These are phyloP conservation scores for Cytospora chrysosperma DNA, from an alignment of 2,329 filamentous ascomycete species.

Conservation along the genomic window DNA sequence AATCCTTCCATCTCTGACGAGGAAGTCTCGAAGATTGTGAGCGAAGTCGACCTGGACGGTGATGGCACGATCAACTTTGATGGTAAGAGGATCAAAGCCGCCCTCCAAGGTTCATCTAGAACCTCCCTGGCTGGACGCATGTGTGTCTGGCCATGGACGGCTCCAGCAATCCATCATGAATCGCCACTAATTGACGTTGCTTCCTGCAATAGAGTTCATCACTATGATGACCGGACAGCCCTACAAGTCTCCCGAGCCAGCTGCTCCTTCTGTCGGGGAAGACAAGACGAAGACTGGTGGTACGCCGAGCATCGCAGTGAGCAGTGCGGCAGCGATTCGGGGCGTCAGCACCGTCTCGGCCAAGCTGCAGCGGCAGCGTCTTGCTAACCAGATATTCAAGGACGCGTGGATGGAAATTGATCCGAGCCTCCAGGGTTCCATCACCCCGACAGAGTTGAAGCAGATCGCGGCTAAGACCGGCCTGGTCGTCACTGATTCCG, in stretches of 20 bases:
- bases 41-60: constrained; percentile 40
- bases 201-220: constrained; percentile 36
- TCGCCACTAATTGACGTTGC: neutral
- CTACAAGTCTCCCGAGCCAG: constrained; percentile 29
- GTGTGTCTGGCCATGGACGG: neutral
- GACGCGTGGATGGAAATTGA: constrained; percentile 38
- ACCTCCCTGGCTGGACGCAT: neutral
- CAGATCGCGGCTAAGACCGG: constrained; percentile 36
- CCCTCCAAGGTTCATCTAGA: neutral
- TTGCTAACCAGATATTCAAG: constrained; percentile 23
- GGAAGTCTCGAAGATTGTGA: constrained; percentile 40
- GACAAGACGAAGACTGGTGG: constrained; percentile 23
- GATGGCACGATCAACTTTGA: constrained; percentile 42
- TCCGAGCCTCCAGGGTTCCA: constrained; percentile 34
- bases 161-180: neutral
- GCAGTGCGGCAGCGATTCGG: constrained; percentile 18
- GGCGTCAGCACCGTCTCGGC: constrained; percentile 23
- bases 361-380: constrained; percentile 21
- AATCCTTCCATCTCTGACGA: constrained; percentile 31
- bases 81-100: constrained; percentile 28
- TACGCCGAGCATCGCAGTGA: constrained; percentile 15
- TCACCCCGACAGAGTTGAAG: constrained; percentile 35
- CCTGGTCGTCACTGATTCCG: constrained; percentile 35
- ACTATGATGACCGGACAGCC: constrained; percentile 42
- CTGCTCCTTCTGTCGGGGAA: constrained; percentile 31